Evolutionary conservation across 208 protist genomes (phyloP).

Genomic region (Leishmania tropica): DNA sequence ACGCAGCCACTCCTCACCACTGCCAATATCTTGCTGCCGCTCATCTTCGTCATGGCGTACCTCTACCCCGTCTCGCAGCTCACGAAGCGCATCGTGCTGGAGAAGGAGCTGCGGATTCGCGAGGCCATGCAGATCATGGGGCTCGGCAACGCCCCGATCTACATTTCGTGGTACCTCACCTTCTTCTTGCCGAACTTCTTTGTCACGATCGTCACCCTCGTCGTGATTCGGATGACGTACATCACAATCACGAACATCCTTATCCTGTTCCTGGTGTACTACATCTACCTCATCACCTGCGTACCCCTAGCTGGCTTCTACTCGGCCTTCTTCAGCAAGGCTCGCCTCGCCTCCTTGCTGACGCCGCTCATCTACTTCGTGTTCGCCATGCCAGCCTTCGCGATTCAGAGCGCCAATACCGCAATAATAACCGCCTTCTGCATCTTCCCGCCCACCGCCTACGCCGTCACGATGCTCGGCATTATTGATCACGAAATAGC

Average conservation of each 20-base stretch:
- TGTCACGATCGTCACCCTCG: conserved; percentile 44
- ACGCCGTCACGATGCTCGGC: conserved; percentile 34
- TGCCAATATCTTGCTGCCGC: conserved; percentile 43
- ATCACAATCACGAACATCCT: conserved; percentile 41
- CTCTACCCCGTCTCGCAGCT: conserved; percentile 72
- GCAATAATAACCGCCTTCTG: conserved; percentile 29
- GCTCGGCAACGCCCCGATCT: conserved; percentile 53
- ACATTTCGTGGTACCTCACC: conserved; percentile 39
- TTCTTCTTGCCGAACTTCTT: conserved; percentile 53
- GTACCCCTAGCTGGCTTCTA: conserved; percentile 53
- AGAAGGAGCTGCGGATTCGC: conserved; percentile 81
- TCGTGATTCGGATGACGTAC: conserved; percentile 54
- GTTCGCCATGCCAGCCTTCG: conserved; percentile 30
- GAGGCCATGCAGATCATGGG: conserved; percentile 88
- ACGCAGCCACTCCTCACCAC: conserved; percentile 49
- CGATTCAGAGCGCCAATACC: conserved; percentile 36
- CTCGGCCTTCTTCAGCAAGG: conserved; percentile 68
- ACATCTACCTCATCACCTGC: conserved; percentile 51
- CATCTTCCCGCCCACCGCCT: conserved; percentile 55
- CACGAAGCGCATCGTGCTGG: conserved; percentile 71
- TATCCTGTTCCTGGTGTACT: conserved; percentile 54
- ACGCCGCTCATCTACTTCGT: conserved; percentile 75
- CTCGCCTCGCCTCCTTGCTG: conserved; percentile 56
- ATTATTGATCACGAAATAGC: conserved; percentile 41
- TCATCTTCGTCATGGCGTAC: conserved; percentile 67